phyloP scores from a whole-genome alignment of 2,329 filamentous ascomycete genomes.

The Ceratocystis cubensis region DNA sequence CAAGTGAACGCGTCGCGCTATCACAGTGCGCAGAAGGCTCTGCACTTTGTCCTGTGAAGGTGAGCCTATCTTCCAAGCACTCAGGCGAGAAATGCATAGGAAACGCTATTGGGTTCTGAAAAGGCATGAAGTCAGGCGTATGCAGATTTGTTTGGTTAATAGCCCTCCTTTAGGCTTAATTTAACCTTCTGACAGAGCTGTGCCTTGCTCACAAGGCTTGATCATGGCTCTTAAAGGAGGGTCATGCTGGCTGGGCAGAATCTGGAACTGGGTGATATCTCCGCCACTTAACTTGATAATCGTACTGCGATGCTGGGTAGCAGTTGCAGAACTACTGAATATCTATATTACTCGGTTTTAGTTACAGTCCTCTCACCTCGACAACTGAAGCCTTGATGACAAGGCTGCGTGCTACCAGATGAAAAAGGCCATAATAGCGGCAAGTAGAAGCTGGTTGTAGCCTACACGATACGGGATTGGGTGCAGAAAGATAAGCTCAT shows the following conservation, averaged over 20 bases:
- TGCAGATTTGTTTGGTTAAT: background rate
- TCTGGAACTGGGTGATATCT: conserved; percentile 5
- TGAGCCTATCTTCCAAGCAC: too few relatives aligned
- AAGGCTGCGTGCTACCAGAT: background rate
- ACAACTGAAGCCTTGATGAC: background rate
- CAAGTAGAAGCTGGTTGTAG: background rate
- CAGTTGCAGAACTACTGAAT: background rate
- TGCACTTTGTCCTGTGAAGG: background rate
- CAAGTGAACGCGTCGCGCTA: conserved; percentile 12
- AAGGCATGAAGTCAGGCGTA: background rate
- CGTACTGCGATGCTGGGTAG: background rate
- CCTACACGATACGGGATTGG: too few relatives aligned
- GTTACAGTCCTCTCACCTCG: background rate
- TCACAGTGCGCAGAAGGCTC: conserved; percentile 8
- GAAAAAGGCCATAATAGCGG: background rate
- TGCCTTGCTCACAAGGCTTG: background rate
- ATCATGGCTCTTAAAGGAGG: background rate
- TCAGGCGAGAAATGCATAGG: too few relatives aligned
- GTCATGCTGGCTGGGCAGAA: background rate
- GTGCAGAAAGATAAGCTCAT: too few relatives aligned
- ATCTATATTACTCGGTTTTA: background rate
- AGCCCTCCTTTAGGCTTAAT: background rate
- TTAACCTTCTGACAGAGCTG: background rate
- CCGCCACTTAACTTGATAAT: background rate
- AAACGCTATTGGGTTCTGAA: background rate